Evolutionary conservation across 2,329 filamentous ascomycete species (phyloP), one percentile per base, ranked within the genome.

Genomic region (Cordyceps militaris): DNA sequence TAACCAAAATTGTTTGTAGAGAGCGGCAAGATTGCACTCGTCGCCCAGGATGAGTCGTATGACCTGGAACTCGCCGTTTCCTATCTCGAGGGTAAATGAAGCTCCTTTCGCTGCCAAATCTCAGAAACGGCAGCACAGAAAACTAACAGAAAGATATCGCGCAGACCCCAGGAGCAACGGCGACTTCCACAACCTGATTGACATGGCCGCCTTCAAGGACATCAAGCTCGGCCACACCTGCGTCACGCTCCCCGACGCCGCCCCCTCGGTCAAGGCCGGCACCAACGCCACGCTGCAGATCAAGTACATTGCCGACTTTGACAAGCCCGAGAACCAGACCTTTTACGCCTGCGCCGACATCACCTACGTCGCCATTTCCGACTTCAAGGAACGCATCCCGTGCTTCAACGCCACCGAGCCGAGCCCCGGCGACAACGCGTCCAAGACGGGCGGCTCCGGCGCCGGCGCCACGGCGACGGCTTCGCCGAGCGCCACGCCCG

Each of bases 11-110:
- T n/a, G 4, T 30, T 38, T 13, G 34, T 14, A 84, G 81, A 74
- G 14, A 77, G 78, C 56, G 83, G 81, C 13, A 72, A 76, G 47
- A 72, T 86, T 14, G 74, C 82, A 2, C 71, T 86, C 3, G 77
- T 80, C 7, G 76, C 79, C 21, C 80, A 84, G 46, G 78, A 83
- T 59, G 79, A 83, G 52, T 80, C 81, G 5, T 84, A 76, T 64
- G 73, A 78, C 42, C 69, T 83, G 24, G 74, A 78, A 52, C 72
- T 85, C 21, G 74, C 77, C 55, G 75, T 85, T 54, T 79, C 82
- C 0, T 79, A 81, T 60, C 67, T 69, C 5, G 71, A 77, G 54
- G 71, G 82, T 82, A n/a, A n/a, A n/a, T n/a, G n/a, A n/a, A n/a
- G n/a, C n/a, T n/a, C n/a, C n/a, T n/a, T n/a, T n/a, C n/a, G 36